Evolutionary conservation across 305 asterid species (phyloP).

Genomic region (Plantago coronopus): DNA sequence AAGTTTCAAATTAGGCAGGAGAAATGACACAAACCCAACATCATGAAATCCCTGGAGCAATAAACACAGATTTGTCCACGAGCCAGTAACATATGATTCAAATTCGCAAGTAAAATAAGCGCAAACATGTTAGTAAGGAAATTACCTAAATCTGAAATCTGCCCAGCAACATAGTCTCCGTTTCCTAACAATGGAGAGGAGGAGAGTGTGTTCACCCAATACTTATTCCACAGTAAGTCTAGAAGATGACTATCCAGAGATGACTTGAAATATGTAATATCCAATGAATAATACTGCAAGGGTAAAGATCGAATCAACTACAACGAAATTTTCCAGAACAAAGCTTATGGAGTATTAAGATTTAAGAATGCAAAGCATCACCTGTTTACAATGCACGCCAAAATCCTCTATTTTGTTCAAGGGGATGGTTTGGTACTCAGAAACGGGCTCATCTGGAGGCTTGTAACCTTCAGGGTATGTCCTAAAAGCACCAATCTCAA

Average conservation of each 20-base stretch:
- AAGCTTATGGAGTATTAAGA: constrained; percentile 7
- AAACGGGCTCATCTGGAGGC: constrained; percentile 89
- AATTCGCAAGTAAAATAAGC: constrained; percentile 1
- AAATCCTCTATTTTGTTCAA: constrained; percentile 94
- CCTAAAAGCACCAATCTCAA: constrained; percentile 94
- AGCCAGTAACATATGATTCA: too few species aligned
- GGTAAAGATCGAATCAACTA: constrained; percentile 12
- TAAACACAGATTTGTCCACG: too few species aligned
- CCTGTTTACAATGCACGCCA: constrained; percentile 99
- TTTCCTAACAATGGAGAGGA: constrained; percentile 96
- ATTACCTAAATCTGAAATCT: constrained; percentile 89
- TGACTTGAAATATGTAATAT: constrained; percentile 90
- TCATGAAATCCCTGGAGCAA: constrained; percentile 14
- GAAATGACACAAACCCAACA: constrained; percentile 14
- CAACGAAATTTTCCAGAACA: constrained; percentile 8
- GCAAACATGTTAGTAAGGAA: constrained; percentile 12
- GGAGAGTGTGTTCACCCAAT: constrained; percentile 98
- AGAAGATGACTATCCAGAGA: constrained; percentile 84
- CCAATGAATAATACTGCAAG: constrained; percentile 86
- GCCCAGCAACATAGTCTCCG: constrained; percentile 98
- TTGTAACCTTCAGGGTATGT: constrained; percentile 95
- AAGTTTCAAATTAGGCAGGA: constrained; percentile 17
- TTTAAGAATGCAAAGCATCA: constrained; percentile 18
- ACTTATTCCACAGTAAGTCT: constrained; percentile 95
- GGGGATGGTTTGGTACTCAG: constrained; percentile 95